Conservation (phyloP, 441 rosid species). For the Populus tomentosa region DNA sequence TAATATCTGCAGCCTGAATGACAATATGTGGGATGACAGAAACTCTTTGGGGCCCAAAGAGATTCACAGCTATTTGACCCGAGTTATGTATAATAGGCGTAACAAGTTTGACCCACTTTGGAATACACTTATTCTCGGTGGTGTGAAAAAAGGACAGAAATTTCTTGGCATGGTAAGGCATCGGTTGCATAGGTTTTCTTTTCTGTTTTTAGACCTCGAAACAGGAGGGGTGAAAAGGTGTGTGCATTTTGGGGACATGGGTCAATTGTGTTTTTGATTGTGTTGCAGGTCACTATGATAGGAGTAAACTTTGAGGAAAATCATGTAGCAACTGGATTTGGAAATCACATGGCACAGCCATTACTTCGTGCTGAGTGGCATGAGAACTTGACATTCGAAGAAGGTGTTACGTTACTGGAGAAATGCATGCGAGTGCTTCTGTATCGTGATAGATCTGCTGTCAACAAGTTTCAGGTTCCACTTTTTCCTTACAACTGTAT, state of each 20-base stretch:
- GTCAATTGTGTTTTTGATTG: neutral
- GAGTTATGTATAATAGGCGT: conserved; percentile 94
- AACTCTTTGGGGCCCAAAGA: conserved; percentile 99
- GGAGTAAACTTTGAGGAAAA: conserved; percentile 91
- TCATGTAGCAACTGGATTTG: conserved; percentile 96
- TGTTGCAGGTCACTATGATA: conserved; percentile 75
- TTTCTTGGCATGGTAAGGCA: conserved; percentile 84
- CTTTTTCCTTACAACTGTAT: neutral
- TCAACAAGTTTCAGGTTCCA: conserved; percentile 94
- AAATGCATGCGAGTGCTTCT: conserved; percentile 98
- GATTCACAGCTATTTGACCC: conserved; percentile 90
- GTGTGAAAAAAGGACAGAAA: conserved; percentile 88
- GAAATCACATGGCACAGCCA: conserved; percentile 94
- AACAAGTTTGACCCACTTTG: conserved; percentile 95
- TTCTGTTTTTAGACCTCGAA: neutral
- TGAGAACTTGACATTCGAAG: conserved; percentile 86
- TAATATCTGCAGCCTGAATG: conserved; percentile 64
- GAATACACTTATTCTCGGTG: conserved; percentile 98
- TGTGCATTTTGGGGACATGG: neutral
- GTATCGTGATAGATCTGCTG: conserved; percentile 91
- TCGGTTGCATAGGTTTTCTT: conserved; percentile 1
- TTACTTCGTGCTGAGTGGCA: conserved; percentile 97
- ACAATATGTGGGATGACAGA: conserved; percentile 99
- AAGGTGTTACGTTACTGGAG: conserved; percentile 88
- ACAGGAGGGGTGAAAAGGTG: neutral